A percentile compares a stretch with the other conserved stretches of the same genome.
phyloP scores from a whole-genome alignment of 169 alveolate genomes.

The Eimeria necatrix region DNA sequence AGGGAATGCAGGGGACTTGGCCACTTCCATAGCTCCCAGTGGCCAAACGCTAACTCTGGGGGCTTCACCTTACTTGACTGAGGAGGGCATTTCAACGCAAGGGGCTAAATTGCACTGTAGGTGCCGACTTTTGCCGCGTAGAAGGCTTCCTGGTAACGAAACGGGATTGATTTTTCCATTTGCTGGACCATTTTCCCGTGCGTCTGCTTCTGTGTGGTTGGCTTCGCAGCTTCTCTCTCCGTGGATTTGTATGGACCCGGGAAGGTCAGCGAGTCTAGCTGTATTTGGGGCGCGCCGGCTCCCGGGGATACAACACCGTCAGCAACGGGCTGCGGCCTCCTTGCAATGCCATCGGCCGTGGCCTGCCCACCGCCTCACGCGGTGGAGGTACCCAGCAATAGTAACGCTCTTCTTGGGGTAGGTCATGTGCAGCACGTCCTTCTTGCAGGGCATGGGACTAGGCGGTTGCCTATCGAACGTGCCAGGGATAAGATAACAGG shows the following conservation, averaged over 20 bases:
- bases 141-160: background rate
- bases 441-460: background rate
- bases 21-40: conserved; percentile 62
- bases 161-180: no score
- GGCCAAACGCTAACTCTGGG: conserved; percentile 42
- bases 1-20: conserved; percentile 55
- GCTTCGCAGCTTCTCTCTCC: conserved; percentile 62
- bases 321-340: conserved; percentile 60
- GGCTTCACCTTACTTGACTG: conserved; percentile 48
- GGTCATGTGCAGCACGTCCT: background rate
- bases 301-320: conserved; percentile 42
- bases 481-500: no score
- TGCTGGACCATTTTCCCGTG: no score
- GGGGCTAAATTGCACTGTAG: conserved; percentile 41
- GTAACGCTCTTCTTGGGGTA: conserved; percentile 37
- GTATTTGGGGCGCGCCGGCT: conserved; percentile 54
- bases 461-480: background rate
- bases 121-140: background rate
- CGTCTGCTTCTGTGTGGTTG: background rate
- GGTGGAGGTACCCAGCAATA: conserved; percentile 46
- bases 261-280: conserved; percentile 53
- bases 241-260: conserved; percentile 68
- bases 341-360: conserved; percentile 66
- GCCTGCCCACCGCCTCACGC: conserved; percentile 51
- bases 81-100: conserved; percentile 36